These are phyloP conservation scores for Haematococcus sp. DNA, from an alignment of 139 green algal species.

Conservation along the genomic window DNA sequence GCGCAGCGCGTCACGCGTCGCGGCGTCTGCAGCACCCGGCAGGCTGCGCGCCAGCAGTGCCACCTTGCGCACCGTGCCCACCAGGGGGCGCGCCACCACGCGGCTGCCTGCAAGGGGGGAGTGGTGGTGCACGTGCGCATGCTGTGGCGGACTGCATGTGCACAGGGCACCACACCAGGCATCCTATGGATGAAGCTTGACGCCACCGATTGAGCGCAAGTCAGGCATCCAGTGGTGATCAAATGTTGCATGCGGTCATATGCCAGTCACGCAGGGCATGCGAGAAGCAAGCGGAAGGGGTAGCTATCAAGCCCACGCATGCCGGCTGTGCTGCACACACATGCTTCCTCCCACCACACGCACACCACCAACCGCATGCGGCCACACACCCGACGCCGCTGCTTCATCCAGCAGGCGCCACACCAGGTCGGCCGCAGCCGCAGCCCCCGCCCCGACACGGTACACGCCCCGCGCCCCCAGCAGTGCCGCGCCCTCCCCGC, in stretches of 20 bases:
- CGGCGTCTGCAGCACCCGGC: not conserved
- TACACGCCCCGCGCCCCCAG: not conserved
- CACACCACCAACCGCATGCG: too few species aligned
- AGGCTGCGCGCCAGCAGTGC: not conserved
- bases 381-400: not conserved
- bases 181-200: too few species aligned
- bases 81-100: not conserved
- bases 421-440: not conserved
- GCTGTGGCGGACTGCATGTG: not conserved
- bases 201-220: too few species aligned
- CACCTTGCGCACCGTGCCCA: conserved; percentile 5
- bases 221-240: too few species aligned
- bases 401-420: not conserved
- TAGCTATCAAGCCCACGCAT: too few species aligned
- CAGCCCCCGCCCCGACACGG: not conserved
- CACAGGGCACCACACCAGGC: not conserved
- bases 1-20: not conserved
- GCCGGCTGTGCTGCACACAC: too few species aligned
- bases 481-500: not conserved
- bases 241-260: too few species aligned
- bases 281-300: too few species aligned
- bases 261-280: too few species aligned
- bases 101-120: not conserved
- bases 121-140: too few species aligned
- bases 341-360: too few species aligned